Conservation (phyloP, 2,329 filamentous ascomycete genomes). For the Teratosphaeria destructans region DNA sequence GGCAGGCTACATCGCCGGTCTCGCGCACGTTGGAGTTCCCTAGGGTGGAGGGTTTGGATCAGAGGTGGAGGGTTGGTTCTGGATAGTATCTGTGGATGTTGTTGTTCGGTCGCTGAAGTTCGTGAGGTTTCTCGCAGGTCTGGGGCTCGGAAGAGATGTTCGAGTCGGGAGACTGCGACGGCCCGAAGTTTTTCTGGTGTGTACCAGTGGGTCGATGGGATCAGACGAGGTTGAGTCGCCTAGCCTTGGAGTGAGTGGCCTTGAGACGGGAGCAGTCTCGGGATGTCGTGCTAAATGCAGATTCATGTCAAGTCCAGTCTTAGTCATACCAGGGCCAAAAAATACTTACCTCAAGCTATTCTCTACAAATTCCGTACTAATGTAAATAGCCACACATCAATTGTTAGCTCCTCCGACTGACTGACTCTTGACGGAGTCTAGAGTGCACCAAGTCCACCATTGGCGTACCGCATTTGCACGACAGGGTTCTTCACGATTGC, state of each 20-base stretch:
- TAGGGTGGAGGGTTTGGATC: slow-evolving; percentile 2
- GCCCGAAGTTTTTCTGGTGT: not conserved
- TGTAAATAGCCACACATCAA: no score
- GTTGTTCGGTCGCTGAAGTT: not conserved
- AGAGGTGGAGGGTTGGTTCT: slow-evolving; percentile 1
- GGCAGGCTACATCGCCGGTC: not conserved
- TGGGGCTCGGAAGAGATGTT: not conserved
- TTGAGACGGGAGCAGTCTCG: not conserved
- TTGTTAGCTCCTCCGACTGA: no score
- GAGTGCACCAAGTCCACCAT: no score
- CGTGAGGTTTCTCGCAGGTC: not conserved
- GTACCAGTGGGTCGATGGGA: not conserved
- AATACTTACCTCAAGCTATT: no score
- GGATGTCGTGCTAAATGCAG: not conserved
- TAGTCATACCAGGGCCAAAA: not conserved
- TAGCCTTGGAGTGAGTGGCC: not conserved
- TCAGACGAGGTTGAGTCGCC: no score
- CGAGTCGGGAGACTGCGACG: not conserved
- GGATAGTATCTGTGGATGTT: not conserved
- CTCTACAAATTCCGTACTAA: no score
- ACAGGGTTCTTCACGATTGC: no score
- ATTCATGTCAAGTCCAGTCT: not conserved
- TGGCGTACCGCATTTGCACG: no score
- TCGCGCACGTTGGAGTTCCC: slow-evolving; percentile 1
- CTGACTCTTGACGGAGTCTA: no score